phyloP scores from a whole-genome alignment of 2,329 filamentous ascomycete genomes.

The Septoria linicola region DNA sequence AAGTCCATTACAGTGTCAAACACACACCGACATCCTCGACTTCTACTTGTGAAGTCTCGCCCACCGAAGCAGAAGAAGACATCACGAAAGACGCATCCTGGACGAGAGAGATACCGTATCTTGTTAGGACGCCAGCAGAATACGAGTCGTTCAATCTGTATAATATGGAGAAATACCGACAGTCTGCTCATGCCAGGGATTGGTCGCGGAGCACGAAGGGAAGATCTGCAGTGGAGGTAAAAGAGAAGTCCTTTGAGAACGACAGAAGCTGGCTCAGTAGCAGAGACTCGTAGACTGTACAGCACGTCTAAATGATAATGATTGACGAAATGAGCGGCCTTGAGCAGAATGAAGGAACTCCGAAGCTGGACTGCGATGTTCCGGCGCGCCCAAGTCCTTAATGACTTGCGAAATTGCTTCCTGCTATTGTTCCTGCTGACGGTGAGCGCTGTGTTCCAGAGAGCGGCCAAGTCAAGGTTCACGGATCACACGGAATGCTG shows the following conservation, averaged over 20 bases:
- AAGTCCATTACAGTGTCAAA: conserved; percentile 5
- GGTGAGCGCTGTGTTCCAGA: no score
- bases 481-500: no score
- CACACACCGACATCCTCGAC: conserved; percentile 7
- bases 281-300: background rate
- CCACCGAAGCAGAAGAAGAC: background rate
- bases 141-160: conserved; percentile 27
- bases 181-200: conserved; percentile 11
- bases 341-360: background rate
- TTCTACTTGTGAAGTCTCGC: background rate
- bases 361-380: no score
- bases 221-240: background rate
- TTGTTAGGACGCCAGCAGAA: conserved; percentile 24
- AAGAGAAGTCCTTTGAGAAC: background rate
- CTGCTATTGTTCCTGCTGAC: no score
- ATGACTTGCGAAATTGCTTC: no score
- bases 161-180: conserved; percentile 25
- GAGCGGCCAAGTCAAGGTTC: no score
- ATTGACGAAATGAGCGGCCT: no score
- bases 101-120: background rate
- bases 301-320: background rate
- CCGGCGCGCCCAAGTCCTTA: no score
- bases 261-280: conserved; percentile 9
- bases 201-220: conserved; percentile 11
- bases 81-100: background rate